Evolutionary conservation across 129 eudicot species (phyloP), one percentile per base, ranked within the genome.

Genomic region (Pseudognaphalium luteoalbum): DNA sequence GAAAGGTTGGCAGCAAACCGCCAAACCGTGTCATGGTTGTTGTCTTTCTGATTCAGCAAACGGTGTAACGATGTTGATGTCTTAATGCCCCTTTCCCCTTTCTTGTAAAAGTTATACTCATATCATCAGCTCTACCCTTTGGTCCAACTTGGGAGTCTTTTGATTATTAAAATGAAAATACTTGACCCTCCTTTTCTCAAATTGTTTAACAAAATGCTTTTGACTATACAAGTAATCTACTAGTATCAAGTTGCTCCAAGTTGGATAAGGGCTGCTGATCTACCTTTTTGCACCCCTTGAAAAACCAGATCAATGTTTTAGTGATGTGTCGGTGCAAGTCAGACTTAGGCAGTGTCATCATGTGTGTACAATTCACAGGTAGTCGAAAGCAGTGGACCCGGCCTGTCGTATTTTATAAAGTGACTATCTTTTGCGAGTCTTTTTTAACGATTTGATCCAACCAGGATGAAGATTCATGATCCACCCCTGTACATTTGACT

Each of bases 101-200:
- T 74, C 79, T 80, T 74, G 76, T 57, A 58, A 33, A 58, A 47
- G 6, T 73, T 80, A 66, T 44, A 44, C 51, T 44, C 9, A 80
- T 65, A 58, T 67, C 4, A n/a, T 42, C 50, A 29, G 70, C 20
- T 22, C 71, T 16, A 66, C 76, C 42, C 70, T 41, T 57, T 50
- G 42, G 83, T 80, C 82, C 75, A 74, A 74, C 22, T 74, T 58
- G 71, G 79, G 56, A 15, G 72, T 42, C 57, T 80, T 66, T 56
- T 6, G 2, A 44, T 44, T 44, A 44, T 30, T 2, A 30, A 11
- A 41, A 66, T 22, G 2, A 75, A 75, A 60, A 41, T 25, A 14
- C 12, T 7, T 67, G 65, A 78, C 76, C 50, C 50, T 47, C 64
- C 71, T 78, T 78, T 70, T 59, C n/a, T 70, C 52, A 61, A 71